Evolutionary conservation across 1,139 yeast species (phyloP), one percentile per base, ranked within the genome.

Genomic region (Candida tunisiensis): DNA sequence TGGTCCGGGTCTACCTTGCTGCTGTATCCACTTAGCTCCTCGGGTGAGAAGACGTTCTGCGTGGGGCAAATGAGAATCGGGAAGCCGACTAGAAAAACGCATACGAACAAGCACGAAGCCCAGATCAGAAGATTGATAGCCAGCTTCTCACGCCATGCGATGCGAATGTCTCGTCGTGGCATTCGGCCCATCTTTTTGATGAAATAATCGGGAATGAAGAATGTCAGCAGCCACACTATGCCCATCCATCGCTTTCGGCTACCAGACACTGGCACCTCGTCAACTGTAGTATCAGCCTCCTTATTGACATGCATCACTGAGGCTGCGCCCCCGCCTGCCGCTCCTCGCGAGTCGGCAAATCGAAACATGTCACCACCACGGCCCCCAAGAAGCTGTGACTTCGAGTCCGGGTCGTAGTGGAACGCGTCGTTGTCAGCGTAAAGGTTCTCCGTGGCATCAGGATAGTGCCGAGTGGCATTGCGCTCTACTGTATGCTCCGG

Each of bases 61-160:
- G 50, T 34, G 8, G 62, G 62, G 31, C 62, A 56, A 17, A 56
- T 43, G 21, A 56, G 42, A 26, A 49, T 44, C 3, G 62, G 60
- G 35, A 56, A 49, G 2, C 58, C 60, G 28, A 57, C 48, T 27
- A 57, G 40, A 29, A 56, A 47, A 13, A 56, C 35, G 29, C 54
- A 48, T 23, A 51, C 42, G 7, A 42, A 36, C 3, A 40, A 40
- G 32, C 62, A 56, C 19, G 53, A 31, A 5, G 49, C 32, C 61
- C 61, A 57, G 25, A 56, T 56, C 34, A 56, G 43, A 35, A 56
- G 14, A 27, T 57, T 57, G 37, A 56, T 56, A 5, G 62, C 58
- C 16, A 56, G 33, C 38, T 56, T 56, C 30, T 56, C 62, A 23
- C 61, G 38, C 62, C 62, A 56, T 0, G 62, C 62, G 7, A 48